Evolutionary conservation across 192 early-diverging fungal species (phyloP).

Genomic region (Coemansia asiatica): DNA sequence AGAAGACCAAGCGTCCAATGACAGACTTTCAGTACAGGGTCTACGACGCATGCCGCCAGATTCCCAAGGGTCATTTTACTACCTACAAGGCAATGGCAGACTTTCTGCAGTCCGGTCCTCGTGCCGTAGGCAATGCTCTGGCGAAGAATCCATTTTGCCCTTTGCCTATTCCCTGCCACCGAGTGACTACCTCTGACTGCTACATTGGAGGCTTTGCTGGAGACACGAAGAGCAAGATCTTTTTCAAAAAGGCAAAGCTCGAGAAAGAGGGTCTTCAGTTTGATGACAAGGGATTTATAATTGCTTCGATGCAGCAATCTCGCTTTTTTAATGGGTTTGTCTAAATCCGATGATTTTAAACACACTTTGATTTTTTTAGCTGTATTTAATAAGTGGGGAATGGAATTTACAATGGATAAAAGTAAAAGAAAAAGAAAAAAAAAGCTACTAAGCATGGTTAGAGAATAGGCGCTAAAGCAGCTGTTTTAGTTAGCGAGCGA

Average conservation of each 20-base stretch:
- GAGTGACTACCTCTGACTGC: constrained; percentile 62
- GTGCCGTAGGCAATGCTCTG: constrained; percentile 70
- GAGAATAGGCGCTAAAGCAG: constrained; percentile 34
- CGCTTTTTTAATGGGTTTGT: constrained; percentile 58
- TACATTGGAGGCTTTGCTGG: constrained; percentile 73
- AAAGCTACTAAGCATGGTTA: constrained; percentile 5
- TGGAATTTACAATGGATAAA: background rate
- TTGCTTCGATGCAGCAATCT: constrained; percentile 31
- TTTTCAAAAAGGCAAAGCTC: constrained; percentile 67
- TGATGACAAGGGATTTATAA: constrained; percentile 59
- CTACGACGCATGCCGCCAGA: constrained; percentile 67
- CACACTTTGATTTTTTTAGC: background rate
- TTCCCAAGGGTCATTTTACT: constrained; percentile 64
- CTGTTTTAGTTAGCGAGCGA: constrained; percentile 30
- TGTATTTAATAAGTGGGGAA: background rate
- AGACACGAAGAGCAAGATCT: constrained; percentile 61
- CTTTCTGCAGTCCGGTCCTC: constrained; percentile 59
- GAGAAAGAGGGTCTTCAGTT: constrained; percentile 64
- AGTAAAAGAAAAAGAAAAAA: background rate
- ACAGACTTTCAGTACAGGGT: constrained; percentile 74
- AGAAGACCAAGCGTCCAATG: constrained; percentile 59
- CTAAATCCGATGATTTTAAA: background rate
- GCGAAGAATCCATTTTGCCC: constrained; percentile 70
- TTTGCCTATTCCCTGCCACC: constrained; percentile 69
- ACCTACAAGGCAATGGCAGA: constrained; percentile 70